Evolutionary conservation across 2,329 filamentous ascomycete species (phyloP).

Genomic region (Colletotrichum falcatum): DNA sequence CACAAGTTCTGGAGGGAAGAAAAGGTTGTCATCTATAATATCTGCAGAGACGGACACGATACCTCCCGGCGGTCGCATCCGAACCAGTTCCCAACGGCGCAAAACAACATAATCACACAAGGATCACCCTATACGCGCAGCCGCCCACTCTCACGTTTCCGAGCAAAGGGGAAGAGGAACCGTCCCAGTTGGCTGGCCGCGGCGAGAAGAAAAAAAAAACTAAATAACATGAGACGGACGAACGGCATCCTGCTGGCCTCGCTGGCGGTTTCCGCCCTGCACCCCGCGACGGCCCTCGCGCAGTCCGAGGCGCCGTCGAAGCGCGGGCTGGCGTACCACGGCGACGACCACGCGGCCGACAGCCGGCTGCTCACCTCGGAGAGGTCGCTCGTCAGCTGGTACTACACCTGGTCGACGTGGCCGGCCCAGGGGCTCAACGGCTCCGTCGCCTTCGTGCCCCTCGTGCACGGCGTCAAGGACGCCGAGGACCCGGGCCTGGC

Average conservation of each 20-base stretch:
- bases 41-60: conserved; percentile 7
- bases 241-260: conserved; percentile 10
- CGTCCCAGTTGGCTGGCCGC: too few species aligned
- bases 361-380: conserved; percentile 51
- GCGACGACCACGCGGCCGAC: conserved; percentile 45
- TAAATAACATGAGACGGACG: conserved; percentile 33
- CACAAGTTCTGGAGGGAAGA: too few species aligned
- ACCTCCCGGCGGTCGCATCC: conserved; percentile 21
- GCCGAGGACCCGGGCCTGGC: conserved; percentile 46
- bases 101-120: conserved; percentile 28
- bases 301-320: conserved; percentile 31
- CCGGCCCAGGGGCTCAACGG: conserved; percentile 45
- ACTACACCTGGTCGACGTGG: conserved; percentile 57
- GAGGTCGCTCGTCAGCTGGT: conserved; percentile 55
- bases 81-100: conserved; percentile 16
- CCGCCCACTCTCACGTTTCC: background rate
- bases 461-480: conserved; percentile 53
- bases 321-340: conserved; percentile 34
- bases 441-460: conserved; percentile 51
- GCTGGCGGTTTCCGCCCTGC: conserved; percentile 5
- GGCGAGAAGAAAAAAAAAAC: too few species aligned
- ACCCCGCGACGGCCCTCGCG: conserved; percentile 2
- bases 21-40: background rate
- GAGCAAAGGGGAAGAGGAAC: too few species aligned
- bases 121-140: conserved; percentile 23